A percentile compares a stretch with the other conserved stretches of the same genome.
phyloP scores from a whole-genome alignment of 2,329 filamentous ascomycete species.

The Emmonsia crescens region DNA sequence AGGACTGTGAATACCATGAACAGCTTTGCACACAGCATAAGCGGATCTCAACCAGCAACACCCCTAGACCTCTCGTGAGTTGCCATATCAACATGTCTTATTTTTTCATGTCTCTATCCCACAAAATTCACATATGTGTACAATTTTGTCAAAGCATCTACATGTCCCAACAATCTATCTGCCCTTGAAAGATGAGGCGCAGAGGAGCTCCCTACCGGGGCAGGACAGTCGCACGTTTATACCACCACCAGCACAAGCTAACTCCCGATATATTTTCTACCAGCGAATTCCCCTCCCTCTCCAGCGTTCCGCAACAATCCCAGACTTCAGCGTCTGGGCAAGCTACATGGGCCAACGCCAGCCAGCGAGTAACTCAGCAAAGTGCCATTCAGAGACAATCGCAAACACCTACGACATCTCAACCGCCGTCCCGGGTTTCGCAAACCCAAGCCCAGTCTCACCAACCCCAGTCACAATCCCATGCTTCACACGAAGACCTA shows the following conservation, averaged over 20 bases:
- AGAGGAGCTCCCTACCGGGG: constrained; percentile 3
- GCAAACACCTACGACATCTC: constrained; percentile 29
- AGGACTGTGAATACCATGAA: constrained; percentile 41
- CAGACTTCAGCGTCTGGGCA: constrained; percentile 42
- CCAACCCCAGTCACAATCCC: constrained; percentile 34
- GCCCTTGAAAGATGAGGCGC: not conserved
- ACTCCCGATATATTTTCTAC: constrained; percentile 12
- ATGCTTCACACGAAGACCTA: constrained; percentile 38
- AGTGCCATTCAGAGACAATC: constrained; percentile 45
- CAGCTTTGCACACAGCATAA: constrained; percentile 47
- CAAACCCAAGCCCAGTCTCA: constrained; percentile 34
- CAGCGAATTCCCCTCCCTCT: constrained; percentile 54
- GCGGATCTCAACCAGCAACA: constrained; percentile 42
- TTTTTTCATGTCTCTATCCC: not conserved
- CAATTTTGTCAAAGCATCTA: not conserved
- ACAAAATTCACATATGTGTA: not conserved
- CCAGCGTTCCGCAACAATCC: constrained; percentile 44
- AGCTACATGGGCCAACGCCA: constrained; percentile 48
- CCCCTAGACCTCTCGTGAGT: constrained; percentile 49
- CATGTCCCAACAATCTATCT: not conserved
- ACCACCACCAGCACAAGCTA: constrained; percentile 4
- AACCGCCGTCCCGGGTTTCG: constrained; percentile 30
- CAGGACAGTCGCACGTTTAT: constrained; percentile 6
- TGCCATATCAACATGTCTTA: not conserved
- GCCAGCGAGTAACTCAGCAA: constrained; percentile 43